Conservation (phyloP, 805 yeast genomes). For the Ogataea pini region DNA sequence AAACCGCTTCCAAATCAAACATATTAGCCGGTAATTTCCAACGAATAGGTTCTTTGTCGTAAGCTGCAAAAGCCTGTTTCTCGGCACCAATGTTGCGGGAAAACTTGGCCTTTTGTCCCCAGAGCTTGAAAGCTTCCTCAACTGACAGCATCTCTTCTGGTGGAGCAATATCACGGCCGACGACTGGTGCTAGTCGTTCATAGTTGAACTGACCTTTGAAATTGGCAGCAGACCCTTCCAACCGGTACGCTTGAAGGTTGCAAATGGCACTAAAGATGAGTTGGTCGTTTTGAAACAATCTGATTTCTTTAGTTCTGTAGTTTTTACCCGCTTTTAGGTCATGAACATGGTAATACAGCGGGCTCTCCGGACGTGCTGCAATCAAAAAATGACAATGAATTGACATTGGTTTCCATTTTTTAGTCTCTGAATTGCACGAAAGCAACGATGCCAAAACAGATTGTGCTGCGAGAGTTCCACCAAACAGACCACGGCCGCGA, state of each 20-base stretch:
- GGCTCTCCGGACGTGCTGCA: slow-evolving; percentile 49
- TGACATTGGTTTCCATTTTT: slow-evolving; percentile 53
- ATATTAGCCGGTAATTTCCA: slow-evolving; percentile 37
- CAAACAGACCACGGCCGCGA: slow-evolving; percentile 67
- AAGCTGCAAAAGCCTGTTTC: slow-evolving; percentile 27
- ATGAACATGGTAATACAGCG: slow-evolving; percentile 55
- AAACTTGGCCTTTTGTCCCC: slow-evolving; percentile 29
- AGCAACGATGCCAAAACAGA: slow-evolving; percentile 59
- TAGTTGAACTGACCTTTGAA: slow-evolving; percentile 33
- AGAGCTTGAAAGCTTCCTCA: slow-evolving; percentile 28
- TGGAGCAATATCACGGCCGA: slow-evolving; percentile 31
- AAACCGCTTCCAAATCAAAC: slow-evolving; percentile 32
- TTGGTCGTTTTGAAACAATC: slow-evolving; percentile 53
- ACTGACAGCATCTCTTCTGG: slow-evolving; percentile 34
- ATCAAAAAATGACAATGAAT: slow-evolving; percentile 62
- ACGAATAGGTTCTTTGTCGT: slow-evolving; percentile 35
- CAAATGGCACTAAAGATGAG: slow-evolving; percentile 54
- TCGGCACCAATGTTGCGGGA: slow-evolving; percentile 26
- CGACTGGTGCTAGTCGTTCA: slow-evolving; percentile 29
- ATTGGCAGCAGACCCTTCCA: slow-evolving; percentile 36
- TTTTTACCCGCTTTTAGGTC: slow-evolving; percentile 54
- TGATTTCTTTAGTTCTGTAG: slow-evolving; percentile 53
- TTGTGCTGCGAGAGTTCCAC: slow-evolving; percentile 70
- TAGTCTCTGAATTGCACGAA: slow-evolving; percentile 40
- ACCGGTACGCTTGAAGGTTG: slow-evolving; percentile 40